Base-by-base conservation (phyloP, 148 eudicot genomes). In the Mesembryanthemum crystallinum region DNA sequence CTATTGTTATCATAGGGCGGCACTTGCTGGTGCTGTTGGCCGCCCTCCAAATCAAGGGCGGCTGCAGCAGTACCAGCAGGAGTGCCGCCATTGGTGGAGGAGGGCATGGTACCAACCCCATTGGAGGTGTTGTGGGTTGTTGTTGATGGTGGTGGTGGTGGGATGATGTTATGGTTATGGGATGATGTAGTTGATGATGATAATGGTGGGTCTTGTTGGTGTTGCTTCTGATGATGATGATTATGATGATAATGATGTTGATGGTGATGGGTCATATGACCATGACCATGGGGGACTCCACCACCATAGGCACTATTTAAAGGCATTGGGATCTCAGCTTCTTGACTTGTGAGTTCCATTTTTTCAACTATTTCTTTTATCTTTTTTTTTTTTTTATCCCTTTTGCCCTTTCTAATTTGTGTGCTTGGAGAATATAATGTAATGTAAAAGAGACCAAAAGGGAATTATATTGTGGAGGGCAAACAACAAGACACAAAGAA, bases 261-360 rank as follows among this genome's bases (percentile, higher is more conserved):
- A 49, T 73, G 68, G 57, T 54, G 76, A 45, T 72, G 72, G 42
- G 17, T 43, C 77, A 66, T 66, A 67, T 20, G 57, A 23, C 39
- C 60, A 62, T 78, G 73, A 61, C 58, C 75, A 70, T 80, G 69
- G 18, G 1, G n/a, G 14, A 64, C 49, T 10, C 61, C 33, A 27
- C 79, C 83, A 42, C 73, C 62, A 71, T 63, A 76, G 37, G 71
- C 73, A 76, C 76, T 80, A 32, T 58, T 71, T n/a, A 80, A 64
- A 65, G 83, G 83, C 73, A 76, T 76, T 23, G 83, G 83, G 67
- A 76, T 80, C 55, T 80, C 83, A 15, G 45, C 76, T 29, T 80
- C 76, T 64, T 74, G 71, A 39, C 64, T 37, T 74, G 78, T 45
- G 61, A 74, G 58, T 39, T 80, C 75, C 82, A 80, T 67, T 71